phyloP scores from a whole-genome alignment of 2,329 filamentous ascomycete genomes.

The Beauveria rudraprayagi region DNA sequence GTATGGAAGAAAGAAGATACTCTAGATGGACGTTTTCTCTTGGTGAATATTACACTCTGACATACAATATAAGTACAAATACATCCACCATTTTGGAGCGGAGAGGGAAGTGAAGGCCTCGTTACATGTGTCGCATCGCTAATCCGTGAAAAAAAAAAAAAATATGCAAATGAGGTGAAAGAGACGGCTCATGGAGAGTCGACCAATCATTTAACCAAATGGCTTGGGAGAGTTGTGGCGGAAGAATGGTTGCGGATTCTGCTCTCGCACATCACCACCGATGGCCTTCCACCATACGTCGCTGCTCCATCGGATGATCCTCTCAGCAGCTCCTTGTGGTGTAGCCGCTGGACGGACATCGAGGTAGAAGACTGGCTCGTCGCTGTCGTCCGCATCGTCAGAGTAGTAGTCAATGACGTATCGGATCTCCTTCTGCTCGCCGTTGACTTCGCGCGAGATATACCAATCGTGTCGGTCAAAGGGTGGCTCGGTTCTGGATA shows the following conservation, averaged over 20 bases:
- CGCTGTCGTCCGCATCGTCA: conserved; percentile 72
- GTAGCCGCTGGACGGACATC: conserved; percentile 88
- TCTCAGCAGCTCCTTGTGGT: conserved; percentile 70
- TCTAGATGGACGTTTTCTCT: neutral
- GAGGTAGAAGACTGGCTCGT: conserved; percentile 90
- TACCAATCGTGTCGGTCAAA: conserved; percentile 99
- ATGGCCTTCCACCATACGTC: conserved; percentile 91
- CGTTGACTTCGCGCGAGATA: conserved; percentile 64
- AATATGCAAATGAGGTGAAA: neutral
- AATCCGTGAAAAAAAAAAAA: conserved; percentile 2
- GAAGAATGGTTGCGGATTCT: conserved; percentile 28
- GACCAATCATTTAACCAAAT: conserved; percentile 4
- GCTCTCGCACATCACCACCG: conserved; percentile 57
- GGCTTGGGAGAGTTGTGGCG: conserved; percentile 16
- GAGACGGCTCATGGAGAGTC: neutral
- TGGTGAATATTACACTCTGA: neutral
- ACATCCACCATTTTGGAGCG: conserved; percentile 6
- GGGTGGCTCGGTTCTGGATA: conserved; percentile 63
- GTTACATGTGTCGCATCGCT: conserved; percentile 10
- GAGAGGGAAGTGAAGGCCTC: conserved; percentile 3
- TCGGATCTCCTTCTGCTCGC: conserved; percentile 66
- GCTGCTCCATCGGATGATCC: conserved; percentile 79
- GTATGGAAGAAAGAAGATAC: neutral
- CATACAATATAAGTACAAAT: conserved; percentile 11
- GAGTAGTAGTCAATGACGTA: conserved; percentile 98